These are phyloP conservation scores for Linnemannia hyalina DNA, from an alignment of 192 early-diverging fungal species.

Conservation along the genomic window DNA sequence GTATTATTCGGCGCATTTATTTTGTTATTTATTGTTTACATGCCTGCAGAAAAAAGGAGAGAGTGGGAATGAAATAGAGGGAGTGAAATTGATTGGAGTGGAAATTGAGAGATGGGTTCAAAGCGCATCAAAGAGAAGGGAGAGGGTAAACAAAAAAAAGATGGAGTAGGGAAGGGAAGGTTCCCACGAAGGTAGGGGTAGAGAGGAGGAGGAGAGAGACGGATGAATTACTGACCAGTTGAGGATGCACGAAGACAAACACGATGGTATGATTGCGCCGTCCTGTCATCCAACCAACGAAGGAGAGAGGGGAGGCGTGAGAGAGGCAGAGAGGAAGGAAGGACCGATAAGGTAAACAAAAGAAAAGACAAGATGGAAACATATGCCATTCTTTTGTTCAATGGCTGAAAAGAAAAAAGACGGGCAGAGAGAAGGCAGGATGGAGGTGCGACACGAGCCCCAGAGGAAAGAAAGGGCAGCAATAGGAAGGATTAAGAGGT, in stretches of 20 bases:
- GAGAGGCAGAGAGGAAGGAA: neutral
- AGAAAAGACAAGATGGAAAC: neutral
- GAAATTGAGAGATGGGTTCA: neutral
- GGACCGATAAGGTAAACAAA: neutral
- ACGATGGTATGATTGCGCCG: conserved; percentile 5
- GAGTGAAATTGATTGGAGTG: neutral
- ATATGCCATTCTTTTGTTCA: neutral
- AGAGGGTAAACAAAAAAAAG: neutral
- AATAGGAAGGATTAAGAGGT: neutral
- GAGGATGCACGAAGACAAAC: conserved; percentile 1
- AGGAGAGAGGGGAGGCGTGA: neutral
- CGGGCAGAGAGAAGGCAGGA: neutral
- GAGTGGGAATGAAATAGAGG: neutral
- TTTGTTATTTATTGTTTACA: no score
- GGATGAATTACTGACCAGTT: neutral
- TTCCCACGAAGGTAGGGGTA: neutral
- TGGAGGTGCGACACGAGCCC: neutral
- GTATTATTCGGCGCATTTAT: neutral
- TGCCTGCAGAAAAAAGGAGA: no score
- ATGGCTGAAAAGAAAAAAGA: neutral
- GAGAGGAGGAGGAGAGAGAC: neutral
- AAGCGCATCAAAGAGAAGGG: neutral
- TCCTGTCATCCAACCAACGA: neutral
- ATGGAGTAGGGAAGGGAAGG: neutral
- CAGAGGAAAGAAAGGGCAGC: neutral